phyloP scores from a whole-genome alignment of 2,329 filamentous ascomycete genomes.

The Geosmithia morbida region DNA sequence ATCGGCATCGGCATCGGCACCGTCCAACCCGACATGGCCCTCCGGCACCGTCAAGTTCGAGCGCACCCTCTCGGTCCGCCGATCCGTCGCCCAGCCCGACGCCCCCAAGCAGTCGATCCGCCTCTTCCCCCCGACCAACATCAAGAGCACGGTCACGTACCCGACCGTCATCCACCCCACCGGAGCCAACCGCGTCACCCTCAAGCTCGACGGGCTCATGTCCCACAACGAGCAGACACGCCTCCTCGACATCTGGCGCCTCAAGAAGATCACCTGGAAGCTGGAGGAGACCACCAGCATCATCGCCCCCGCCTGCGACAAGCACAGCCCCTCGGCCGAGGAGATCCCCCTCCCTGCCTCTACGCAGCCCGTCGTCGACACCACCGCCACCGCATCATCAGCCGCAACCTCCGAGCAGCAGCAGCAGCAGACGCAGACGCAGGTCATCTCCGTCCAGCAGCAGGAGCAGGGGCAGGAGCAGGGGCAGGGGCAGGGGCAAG shows the following conservation, averaged over 20 bases:
- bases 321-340: conserved; percentile 36
- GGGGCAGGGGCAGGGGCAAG: not conserved
- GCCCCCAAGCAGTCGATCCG: conserved; percentile 79
- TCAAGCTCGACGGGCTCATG: conserved; percentile 77
- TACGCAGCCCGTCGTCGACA: not conserved
- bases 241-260: conserved; percentile 67
- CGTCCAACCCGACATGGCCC: conserved; percentile 5
- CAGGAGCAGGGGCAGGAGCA: not conserved
- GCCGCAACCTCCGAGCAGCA: too few species aligned
- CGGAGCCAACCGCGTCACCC: conserved; percentile 62
- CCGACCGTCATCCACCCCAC: conserved; percentile 76
- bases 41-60: conserved; percentile 40
- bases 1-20: too few species aligned
- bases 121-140: conserved; percentile 91
- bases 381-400: too few species aligned
- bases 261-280: conserved; percentile 85
- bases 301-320: conserved; percentile 64
- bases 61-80: conserved; percentile 58
- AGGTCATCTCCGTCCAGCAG: not conserved
- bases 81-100: conserved; percentile 60
- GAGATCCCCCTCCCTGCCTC: not conserved
- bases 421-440: too few species aligned
- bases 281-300: conserved; percentile 79
- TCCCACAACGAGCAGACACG: conserved; percentile 52
- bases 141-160: conserved; percentile 73